phyloP scores from a whole-genome alignment of 139 green algal genomes.

The Closterium sp. region DNA sequence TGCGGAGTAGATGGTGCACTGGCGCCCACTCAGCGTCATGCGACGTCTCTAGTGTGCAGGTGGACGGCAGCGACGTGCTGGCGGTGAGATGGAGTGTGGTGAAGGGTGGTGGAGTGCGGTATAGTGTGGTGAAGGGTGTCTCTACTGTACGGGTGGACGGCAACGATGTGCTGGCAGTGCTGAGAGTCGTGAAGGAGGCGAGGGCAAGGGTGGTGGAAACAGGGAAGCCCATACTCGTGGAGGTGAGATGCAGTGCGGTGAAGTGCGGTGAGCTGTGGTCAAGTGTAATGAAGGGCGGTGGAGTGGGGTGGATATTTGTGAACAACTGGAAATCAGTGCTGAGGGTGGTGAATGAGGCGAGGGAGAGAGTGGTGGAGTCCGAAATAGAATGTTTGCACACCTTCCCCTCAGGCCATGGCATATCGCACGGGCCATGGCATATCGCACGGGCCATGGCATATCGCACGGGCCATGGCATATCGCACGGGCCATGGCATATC shows the following conservation, averaged over 20 bases:
- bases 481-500: conserved; percentile 79
- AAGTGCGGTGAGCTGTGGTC: conserved; percentile 67
- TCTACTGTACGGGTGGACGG: no score
- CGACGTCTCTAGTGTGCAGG: conserved; percentile 68
- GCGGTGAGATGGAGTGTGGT: conserved; percentile 59
- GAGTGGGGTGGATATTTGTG: conserved; percentile 48
- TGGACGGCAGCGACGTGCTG: conserved; percentile 86
- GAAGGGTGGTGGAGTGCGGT: neutral
- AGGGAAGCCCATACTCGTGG: conserved; percentile 17
- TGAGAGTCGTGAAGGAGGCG: conserved; percentile 60
- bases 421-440: no score
- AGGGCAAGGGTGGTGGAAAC: neutral
- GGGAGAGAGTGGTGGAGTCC: neutral
- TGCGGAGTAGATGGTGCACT: no score
- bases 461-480: no score
- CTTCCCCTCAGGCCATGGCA: no score
- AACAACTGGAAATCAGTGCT: conserved; percentile 90
- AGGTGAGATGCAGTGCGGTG: conserved; percentile 8
- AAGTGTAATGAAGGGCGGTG: neutral
- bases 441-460: no score
- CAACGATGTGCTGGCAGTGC: no score
- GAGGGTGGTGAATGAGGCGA: conserved; percentile 56
- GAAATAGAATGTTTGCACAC: no score
- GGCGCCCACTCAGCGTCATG: no score
- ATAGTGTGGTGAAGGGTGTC: neutral